phyloP scores from a whole-genome alignment of 2,329 filamentous ascomycete genomes.

The Cladorrhinum sp. region DNA sequence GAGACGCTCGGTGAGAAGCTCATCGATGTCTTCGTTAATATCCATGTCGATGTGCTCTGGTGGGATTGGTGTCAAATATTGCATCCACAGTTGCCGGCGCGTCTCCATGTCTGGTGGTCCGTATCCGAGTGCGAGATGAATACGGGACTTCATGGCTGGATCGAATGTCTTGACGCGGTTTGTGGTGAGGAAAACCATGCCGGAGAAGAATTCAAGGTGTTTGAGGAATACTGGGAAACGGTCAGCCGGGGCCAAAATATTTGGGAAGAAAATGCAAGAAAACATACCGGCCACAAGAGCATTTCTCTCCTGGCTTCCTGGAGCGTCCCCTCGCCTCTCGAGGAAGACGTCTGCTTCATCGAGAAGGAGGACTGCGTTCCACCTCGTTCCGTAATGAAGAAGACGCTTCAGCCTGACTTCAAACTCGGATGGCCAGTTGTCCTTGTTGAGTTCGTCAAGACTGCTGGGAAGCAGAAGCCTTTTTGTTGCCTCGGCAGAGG shows the following conservation, averaged over 20 bases:
- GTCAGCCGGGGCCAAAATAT: not conserved
- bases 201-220: conserved; percentile 42
- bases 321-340: conserved; percentile 24
- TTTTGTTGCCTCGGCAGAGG: conserved; percentile 27
- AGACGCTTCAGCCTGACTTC: conserved; percentile 29
- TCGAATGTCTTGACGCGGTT: conserved; percentile 44
- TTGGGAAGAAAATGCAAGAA: not conserved
- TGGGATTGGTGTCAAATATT: conserved; percentile 15
- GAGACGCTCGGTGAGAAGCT: conserved; percentile 34
- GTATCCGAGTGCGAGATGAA: conserved; percentile 40
- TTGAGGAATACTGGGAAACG: conserved; percentile 34
- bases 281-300: conserved; percentile 24
- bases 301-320: conserved; percentile 14
- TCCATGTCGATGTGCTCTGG: conserved; percentile 18
- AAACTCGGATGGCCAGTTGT: conserved; percentile 13
- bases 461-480: conserved; percentile 7
- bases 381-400: conserved; percentile 36
- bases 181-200: conserved; percentile 44
- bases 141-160: conserved; percentile 42
- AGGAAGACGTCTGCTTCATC: conserved; percentile 55
- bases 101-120: conserved; percentile 26
- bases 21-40: conserved; percentile 33
- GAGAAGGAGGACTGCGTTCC: conserved; percentile 68
- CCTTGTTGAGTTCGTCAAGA: conserved; percentile 1
- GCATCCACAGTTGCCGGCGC: conserved; percentile 6